Base-by-base conservation (phyloP, 306 rosid species). In the Leucaena leucocephala region DNA sequence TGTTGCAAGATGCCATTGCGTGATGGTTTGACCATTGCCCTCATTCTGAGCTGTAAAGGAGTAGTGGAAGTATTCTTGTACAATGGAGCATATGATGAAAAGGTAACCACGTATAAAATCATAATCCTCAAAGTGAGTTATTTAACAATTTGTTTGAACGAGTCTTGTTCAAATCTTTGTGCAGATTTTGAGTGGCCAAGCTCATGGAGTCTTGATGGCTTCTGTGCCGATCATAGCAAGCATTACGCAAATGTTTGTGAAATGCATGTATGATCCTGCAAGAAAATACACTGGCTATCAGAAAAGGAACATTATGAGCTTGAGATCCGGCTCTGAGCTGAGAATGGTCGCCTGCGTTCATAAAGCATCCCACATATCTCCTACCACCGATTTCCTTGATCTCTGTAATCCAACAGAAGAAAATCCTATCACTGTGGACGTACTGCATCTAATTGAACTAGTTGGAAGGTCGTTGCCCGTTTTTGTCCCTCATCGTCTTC, bases 41-140 rank as follows among this genome's bases (percentile, higher is more conserved):
- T 89, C 71, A 81, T 91, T 76, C 42, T 91, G 82, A 79, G 76
- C 70, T 42, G 63, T 88, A 85, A 80, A 85, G 93, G 93, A 3
- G 65, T 85, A 2, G 82, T 91, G 58, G 87, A 91, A n/a, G 48
- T 91, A 5, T 22, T 74, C 71, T 0, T 0, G 19, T 83, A 66
- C 62, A 11, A 55, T 4, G 0, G 8, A 3, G 12, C 38, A 27
- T 78, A 78, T 50, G 90, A 83, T 21, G 8, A 1, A 0, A 14
- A 46, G 78, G 86, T 66, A 65, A 64, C 12, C 27, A 27, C 27
- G 27, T 27, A 27, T 27, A 16, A 54, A n/a, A 42, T 63, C 54
- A 62, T 17, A 0, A 35, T 40, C 42, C 33, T 72, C 44, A 6
- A 62, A 6, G 3, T 50, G 7, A 9, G 16, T 61, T n/a, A 9